Conservation (phyloP, 2,329 filamentous ascomycete genomes). For the Ascomycota sp. region DNA sequence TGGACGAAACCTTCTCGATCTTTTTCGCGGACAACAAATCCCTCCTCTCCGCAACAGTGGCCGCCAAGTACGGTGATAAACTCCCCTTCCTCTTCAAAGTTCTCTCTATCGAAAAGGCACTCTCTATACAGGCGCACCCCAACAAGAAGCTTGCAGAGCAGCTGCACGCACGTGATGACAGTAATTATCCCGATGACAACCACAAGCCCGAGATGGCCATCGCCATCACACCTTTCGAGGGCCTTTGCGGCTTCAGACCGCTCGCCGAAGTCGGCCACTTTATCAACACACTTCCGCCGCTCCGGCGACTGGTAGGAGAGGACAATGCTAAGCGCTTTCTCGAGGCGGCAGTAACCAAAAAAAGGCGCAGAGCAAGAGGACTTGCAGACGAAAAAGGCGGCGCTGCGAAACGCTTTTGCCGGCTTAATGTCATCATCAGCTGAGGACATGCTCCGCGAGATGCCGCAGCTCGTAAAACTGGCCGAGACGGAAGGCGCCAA, state of each 20-base stretch:
- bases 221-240: conserved; percentile 88
- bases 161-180: conserved; percentile 66
- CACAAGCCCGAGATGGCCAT: conserved; percentile 99
- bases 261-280: conserved; percentile 75
- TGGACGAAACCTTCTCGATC: conserved; percentile 66
- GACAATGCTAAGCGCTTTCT: conserved; percentile 35
- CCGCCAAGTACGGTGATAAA: conserved; percentile 56
- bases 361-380: conserved; percentile 18
- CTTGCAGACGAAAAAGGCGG: conserved; percentile 50
- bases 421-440: conserved; percentile 61
- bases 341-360: conserved; percentile 25
- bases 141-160: conserved; percentile 83
- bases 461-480: conserved; percentile 47
- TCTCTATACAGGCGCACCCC: conserved; percentile 92
- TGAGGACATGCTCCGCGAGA: conserved; percentile 30
- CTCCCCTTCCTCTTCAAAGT: conserved; percentile 97
- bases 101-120: conserved; percentile 81
- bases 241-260: conserved; percentile 86
- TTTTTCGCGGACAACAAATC: conserved; percentile 74
- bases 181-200: conserved; percentile 97
- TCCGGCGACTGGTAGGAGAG: conserved; percentile 48
- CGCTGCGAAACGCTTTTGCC: conserved; percentile 54
- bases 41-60: conserved; percentile 55
- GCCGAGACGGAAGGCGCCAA: conserved; percentile 45
- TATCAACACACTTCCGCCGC: conserved; percentile 32